phyloP scores from a whole-genome alignment of 306 rosid species.

The Dryas octopetala region DNA sequence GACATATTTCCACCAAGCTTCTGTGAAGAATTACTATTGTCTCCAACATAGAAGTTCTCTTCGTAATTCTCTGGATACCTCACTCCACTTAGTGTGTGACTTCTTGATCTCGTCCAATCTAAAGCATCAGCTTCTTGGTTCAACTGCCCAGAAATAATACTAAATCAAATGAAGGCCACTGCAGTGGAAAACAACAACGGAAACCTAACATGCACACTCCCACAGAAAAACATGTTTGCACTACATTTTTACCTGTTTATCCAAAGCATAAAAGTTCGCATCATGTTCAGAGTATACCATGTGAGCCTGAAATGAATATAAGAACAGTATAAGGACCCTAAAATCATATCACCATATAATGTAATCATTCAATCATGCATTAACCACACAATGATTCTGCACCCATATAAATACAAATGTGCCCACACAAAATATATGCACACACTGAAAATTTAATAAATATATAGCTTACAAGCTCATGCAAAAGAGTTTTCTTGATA shows the following conservation, averaged over 20 bases:
- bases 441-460: conserved; percentile 5
- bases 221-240: background rate
- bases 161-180: conserved; percentile 23
- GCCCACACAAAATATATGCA: background rate
- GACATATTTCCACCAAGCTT: conserved; percentile 75
- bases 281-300: conserved; percentile 85
- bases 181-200: conserved; percentile 13
- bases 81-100: conserved; percentile 70
- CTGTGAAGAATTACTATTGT: conserved; percentile 42
- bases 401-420: background rate
- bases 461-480: conserved; percentile 77
- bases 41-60: conserved; percentile 39
- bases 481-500: conserved; percentile 91
- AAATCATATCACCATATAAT: conserved; percentile 7
- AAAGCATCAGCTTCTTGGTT: conserved; percentile 82
- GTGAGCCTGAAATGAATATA: conserved; percentile 71
- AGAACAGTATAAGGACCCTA: conserved; percentile 25
- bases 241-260: conserved; percentile 66
- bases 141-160: conserved; percentile 51
- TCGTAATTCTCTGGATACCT: conserved; percentile 47
- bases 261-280: conserved; percentile 72
- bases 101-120: conserved; percentile 87
- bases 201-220: conserved; percentile 4
- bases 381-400: background rate
- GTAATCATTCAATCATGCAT: background rate